phyloP scores from a whole-genome alignment of 2,329 filamentous ascomycete genomes.

The Teratosphaeria destructans region DNA sequence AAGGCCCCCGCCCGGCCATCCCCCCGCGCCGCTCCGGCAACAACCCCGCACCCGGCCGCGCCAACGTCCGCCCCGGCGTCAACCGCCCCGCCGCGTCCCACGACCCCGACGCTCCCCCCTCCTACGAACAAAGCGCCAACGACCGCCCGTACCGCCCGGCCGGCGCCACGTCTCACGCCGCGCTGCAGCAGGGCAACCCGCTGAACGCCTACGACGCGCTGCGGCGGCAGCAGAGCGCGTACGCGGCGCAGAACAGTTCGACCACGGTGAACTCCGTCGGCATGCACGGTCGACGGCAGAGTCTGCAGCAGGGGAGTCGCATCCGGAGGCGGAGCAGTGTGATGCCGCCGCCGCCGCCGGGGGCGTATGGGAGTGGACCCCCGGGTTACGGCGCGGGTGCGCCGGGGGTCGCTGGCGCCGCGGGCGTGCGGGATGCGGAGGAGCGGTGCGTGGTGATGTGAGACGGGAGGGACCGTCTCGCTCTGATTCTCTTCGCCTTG shows the following conservation, averaged over 20 bases:
- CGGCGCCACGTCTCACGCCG: constrained; percentile 16
- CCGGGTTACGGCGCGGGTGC: neutral
- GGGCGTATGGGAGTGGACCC: neutral
- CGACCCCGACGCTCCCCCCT: constrained; percentile 50
- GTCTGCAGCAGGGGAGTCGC: constrained; percentile 5
- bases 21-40: constrained; percentile 11
- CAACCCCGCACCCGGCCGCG: neutral
- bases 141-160: constrained; percentile 41
- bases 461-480: neutral
- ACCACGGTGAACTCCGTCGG: constrained; percentile 6
- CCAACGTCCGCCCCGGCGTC: constrained; percentile 3
- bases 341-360: neutral
- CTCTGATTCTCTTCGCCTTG: too few relatives aligned
- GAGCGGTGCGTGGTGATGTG: constrained; percentile 42
- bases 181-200: constrained; percentile 21
- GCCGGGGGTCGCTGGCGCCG: constrained; percentile 13
- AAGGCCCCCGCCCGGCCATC: constrained; percentile 16
- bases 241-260: constrained; percentile 8
- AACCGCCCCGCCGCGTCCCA: constrained; percentile 17
- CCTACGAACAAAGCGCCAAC: constrained; percentile 54
- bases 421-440: constrained; percentile 21
- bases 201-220: constrained; percentile 25
- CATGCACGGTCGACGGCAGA: constrained; percentile 5
- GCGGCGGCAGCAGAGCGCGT: constrained; percentile 18
- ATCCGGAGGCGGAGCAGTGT: constrained; percentile 12